These are phyloP conservation scores for Yamadazyma taylorii DNA, from an alignment of 1,139 yeast species.

Conservation along the genomic window DNA sequence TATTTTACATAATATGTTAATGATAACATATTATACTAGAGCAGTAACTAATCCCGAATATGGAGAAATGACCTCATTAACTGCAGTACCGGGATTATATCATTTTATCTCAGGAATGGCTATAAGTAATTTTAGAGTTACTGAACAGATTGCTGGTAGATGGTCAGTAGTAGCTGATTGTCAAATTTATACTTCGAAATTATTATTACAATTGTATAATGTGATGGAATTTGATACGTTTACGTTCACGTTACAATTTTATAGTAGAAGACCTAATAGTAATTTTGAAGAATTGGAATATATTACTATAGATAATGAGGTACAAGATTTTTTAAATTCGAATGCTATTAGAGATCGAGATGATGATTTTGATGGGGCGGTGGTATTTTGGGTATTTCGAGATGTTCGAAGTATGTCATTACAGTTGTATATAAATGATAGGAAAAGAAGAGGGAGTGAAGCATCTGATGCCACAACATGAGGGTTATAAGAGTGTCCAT, in stretches of 20 bases:
- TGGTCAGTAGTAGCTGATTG: conserved; percentile 23
- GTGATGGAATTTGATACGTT: conserved; percentile 23
- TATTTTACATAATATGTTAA: conserved; percentile 21
- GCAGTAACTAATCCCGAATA: conserved; percentile 15
- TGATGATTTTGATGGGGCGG: conserved; percentile 23
- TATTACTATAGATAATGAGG: conserved; percentile 12
- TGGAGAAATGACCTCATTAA: conserved; percentile 19
- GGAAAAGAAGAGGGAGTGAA: conserved; percentile 9
- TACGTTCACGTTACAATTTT: conserved; percentile 17
- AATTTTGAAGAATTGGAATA: conserved; percentile 12
- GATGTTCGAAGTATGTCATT: conserved; percentile 25
- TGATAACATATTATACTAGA: conserved; percentile 18
- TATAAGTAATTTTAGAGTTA: conserved; percentile 21
- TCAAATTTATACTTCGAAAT: conserved; percentile 18
- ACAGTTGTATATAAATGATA: conserved; percentile 20
- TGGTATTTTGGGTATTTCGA: conserved; percentile 25
- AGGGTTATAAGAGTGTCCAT: too few species aligned
- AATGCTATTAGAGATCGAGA: conserved; percentile 13
- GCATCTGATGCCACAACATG: conserved; percentile 3
- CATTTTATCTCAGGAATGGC: conserved; percentile 25
- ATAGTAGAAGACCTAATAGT: conserved; percentile 14
- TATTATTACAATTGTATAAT: conserved; percentile 14
- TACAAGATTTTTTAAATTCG: conserved; percentile 11
- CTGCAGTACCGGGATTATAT: conserved; percentile 25
- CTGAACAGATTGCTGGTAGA: conserved; percentile 16